A percentile compares a stretch with the other conserved stretches of the same genome.
Evolutionary conservation across 2,329 filamentous ascomycete genomes (phyloP).

Genomic region (Grosmannia serpens): DNA sequence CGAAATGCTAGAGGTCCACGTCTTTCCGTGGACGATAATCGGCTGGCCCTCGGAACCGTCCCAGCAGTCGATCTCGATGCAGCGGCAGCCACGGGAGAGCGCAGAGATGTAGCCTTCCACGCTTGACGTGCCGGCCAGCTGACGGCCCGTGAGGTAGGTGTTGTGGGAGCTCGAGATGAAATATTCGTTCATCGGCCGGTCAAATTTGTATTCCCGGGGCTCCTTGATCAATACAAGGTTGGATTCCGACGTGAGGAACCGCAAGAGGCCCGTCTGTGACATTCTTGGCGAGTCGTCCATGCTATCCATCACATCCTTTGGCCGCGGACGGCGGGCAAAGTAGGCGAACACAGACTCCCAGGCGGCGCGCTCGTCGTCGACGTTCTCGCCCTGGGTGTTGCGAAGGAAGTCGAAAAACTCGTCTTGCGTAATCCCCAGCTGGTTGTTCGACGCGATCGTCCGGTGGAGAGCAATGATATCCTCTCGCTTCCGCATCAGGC

Average conservation of each 20-base stretch:
- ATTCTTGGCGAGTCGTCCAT: constrained; percentile 44
- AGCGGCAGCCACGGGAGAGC: constrained; percentile 79
- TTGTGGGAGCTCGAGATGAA: constrained; percentile 98
- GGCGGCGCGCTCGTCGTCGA: constrained; percentile 49
- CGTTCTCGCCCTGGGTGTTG: constrained; percentile 63
- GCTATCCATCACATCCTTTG: constrained; percentile 4
- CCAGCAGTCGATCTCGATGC: constrained; percentile 97
- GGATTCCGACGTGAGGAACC: constrained; percentile 62
- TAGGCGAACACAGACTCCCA: constrained; percentile 67
- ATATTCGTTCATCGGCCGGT: constrained; percentile 88
- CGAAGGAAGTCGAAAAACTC: constrained; percentile 70
- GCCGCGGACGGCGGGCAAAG: constrained; percentile 48
- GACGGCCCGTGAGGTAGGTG: constrained; percentile 85
- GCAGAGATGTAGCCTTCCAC: constrained; percentile 91
- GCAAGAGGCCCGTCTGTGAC: constrained; percentile 66
- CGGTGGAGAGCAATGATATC: constrained; percentile 70
- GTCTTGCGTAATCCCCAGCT: constrained; percentile 53
- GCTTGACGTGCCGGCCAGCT: constrained; percentile 81
- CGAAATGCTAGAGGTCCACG: constrained; percentile 75
- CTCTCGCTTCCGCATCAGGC: constrained; percentile 68
- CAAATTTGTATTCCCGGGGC: constrained; percentile 51
- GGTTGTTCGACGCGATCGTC: constrained; percentile 43
- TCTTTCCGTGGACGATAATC: constrained; percentile 82
- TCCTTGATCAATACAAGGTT: constrained; percentile 57
- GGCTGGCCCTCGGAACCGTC: constrained; percentile 81